Percentiles rank a stretch among this genome's conserved stretches.
These are phyloP conservation scores for Davidsoniella virescens DNA, from an alignment of 2,329 filamentous ascomycete species.

Conservation along the genomic window DNA sequence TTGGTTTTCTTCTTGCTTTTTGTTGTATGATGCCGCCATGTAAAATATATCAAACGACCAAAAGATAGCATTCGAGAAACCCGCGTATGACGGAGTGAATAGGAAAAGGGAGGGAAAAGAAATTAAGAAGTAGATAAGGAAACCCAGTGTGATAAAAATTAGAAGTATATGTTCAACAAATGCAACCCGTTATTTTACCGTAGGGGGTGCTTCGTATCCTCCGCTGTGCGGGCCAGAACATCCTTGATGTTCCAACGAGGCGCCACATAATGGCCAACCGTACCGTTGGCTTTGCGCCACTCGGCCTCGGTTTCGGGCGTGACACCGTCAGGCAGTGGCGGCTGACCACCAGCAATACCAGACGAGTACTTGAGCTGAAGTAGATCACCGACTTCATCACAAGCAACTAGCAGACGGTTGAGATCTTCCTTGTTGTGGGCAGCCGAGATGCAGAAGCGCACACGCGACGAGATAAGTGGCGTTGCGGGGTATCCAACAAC, in stretches of 20 bases:
- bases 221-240: slow-evolving; percentile 55
- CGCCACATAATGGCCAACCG: slow-evolving; percentile 57
- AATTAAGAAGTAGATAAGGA: not conserved
- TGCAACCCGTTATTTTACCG: slow-evolving; percentile 29
- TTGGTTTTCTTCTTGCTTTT: not conserved
- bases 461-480: slow-evolving; percentile 83
- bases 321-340: slow-evolving; percentile 56
- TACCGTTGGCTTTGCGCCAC: slow-evolving; percentile 42
- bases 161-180: not conserved
- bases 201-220: slow-evolving; percentile 59
- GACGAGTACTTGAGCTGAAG: slow-evolving; percentile 96
- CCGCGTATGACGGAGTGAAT: not conserved
- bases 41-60: not conserved
- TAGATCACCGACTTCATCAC: slow-evolving; percentile 81
- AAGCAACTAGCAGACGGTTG: slow-evolving; percentile 74
- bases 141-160: not conserved
- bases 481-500: slow-evolving; percentile 96
- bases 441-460: slow-evolving; percentile 86
- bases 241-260: slow-evolving; percentile 79
- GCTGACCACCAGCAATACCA: slow-evolving; percentile 75
- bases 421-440: slow-evolving; percentile 98
- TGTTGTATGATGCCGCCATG: not conserved
- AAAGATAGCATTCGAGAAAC: not conserved
- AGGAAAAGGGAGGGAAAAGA: slow-evolving; percentile 4
- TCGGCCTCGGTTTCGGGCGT: slow-evolving; percentile 56